A percentile compares a stretch with the other conserved stretches of the same genome.
Evolutionary conservation across 1,139 yeast species (phyloP).

Genomic region (Zhuliangozyma parablackwelliae): DNA sequence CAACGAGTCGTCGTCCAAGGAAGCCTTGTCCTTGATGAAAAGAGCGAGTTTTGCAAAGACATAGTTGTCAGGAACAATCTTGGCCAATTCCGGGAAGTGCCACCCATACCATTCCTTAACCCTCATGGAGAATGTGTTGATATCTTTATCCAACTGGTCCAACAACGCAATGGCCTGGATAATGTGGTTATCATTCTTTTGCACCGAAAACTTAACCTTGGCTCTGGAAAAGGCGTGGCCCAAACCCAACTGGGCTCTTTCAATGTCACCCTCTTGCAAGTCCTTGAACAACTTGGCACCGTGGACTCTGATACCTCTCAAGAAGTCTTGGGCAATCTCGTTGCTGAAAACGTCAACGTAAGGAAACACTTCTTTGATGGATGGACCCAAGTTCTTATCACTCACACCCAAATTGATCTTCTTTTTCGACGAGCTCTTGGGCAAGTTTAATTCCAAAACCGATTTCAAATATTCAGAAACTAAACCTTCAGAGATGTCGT

Average conservation of each 20-base stretch:
- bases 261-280: constrained; percentile 90
- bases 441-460: constrained; percentile 83
- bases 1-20: constrained; percentile 75
- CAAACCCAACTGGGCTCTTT: constrained; percentile 96
- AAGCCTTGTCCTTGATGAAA: constrained; percentile 81
- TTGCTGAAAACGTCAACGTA: constrained; percentile 84
- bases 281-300: constrained; percentile 88
- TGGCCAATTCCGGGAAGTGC: constrained; percentile 99
- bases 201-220: constrained; percentile 96
- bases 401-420: constrained; percentile 77
- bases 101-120: constrained; percentile 99
- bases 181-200: constrained; percentile 97
- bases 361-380: constrained; percentile 87
- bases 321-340: constrained; percentile 89
- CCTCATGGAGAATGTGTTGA: constrained; percentile 97
- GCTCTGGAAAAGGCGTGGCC: constrained; percentile 99
- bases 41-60: constrained; percentile 80
- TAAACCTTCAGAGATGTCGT: constrained; percentile 95
- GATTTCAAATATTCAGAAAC: constrained; percentile 90
- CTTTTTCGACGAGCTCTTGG: constrained; percentile 73
- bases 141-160: constrained; percentile 95
- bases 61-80: constrained; percentile 91
- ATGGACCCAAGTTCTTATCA: constrained; percentile 94
- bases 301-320: constrained; percentile 91
- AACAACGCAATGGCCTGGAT: constrained; percentile 96